Percentiles rank a stretch among this genome's conserved stretches.
These are phyloP conservation scores for Lactarius sanguifluus DNA, from an alignment of 768 basidiomycete species.

Conservation along the genomic window DNA sequence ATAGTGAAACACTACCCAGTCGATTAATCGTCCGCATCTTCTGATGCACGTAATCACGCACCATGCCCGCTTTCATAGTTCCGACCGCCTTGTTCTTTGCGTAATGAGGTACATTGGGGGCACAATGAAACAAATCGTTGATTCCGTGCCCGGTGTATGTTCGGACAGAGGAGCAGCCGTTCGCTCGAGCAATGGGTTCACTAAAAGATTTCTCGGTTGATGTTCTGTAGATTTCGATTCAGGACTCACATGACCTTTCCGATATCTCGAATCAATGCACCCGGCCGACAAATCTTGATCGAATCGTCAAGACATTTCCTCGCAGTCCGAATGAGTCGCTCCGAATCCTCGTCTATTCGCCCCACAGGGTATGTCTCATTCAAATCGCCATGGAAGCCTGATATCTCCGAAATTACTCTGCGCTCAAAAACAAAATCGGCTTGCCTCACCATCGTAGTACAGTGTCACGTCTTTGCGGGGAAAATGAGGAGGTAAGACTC, in stretches of 20 bases:
- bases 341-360: conserved; percentile 76
- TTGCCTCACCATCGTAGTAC: conserved; percentile 65
- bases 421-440: conserved; percentile 6
- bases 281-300: conserved; percentile 93
- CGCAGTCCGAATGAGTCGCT: conserved; percentile 78
- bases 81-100: conserved; percentile 93
- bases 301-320: conserved; percentile 84
- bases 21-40: conserved; percentile 12
- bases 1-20: conserved; percentile 58
- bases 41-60: conserved; percentile 44
- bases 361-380: conserved; percentile 94
- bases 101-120: conserved; percentile 92
- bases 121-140: conserved; percentile 78
- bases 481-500: conserved; percentile 20
- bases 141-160: conserved; percentile 92
- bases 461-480: conserved; percentile 64
- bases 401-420: conserved; percentile 1
- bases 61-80: conserved; percentile 93
- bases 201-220: conserved; percentile 38
- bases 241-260: conserved; percentile 77
- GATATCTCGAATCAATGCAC: conserved; percentile 83
- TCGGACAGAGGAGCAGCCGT: conserved; percentile 87
- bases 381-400: conserved; percentile 89
- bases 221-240: conserved; percentile 22
- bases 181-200: conserved; percentile 80